Base-by-base conservation (phyloP, 495 filamentous ascomycete species). In the Penicillium cosmopolitanum region DNA sequence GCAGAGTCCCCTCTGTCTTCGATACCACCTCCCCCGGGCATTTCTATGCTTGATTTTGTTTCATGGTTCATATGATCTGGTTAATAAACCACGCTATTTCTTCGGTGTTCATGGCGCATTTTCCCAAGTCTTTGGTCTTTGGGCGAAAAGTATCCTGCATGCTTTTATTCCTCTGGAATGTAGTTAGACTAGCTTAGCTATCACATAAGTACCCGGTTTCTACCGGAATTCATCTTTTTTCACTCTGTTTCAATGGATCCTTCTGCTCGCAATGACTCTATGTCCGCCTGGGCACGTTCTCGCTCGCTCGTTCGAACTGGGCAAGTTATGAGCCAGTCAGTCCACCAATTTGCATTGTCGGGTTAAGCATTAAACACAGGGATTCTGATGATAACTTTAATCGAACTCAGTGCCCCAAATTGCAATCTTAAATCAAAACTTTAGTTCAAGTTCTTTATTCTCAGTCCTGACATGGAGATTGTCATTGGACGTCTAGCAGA, bases 101-200 rank as follows among this genome's bases (percentile, higher is more conserved):
- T 62, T 57, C 52, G 67, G 67, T 68, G 67, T 70, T 70, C 58
- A 44, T 64, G 68, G 68, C 68, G 68, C 66, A 66, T 62, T 60
- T 58, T 57, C 51, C 43, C 40, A 48, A 61, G 42, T 62, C 51
- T 58, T 50, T 66, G 56, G 60, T 66, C 52, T 57, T 62, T 63
- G 53, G 51, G 66, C 59, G 61, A 69, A 71, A 71, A 71, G 63
- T 68, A 65, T 66, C 28, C 42, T 54, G 56, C 58, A 64, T 64
- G 61, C 62, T 66, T 58, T 28, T 31, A 52, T 56, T 43, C 23
- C 16, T 53, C 19, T 54, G 53, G 66, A 51, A 56, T 56, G 50
- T 66, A 69, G 55, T 44, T 69, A 67, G 60, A 60, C 51, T 54
- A 60, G 42, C 59, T 58, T 68, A 61, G 56, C 53, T 62, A 63